Base-by-base conservation (phyloP, 2,329 filamentous ascomycete species). In the Teratosphaeria zuluensis region DNA sequence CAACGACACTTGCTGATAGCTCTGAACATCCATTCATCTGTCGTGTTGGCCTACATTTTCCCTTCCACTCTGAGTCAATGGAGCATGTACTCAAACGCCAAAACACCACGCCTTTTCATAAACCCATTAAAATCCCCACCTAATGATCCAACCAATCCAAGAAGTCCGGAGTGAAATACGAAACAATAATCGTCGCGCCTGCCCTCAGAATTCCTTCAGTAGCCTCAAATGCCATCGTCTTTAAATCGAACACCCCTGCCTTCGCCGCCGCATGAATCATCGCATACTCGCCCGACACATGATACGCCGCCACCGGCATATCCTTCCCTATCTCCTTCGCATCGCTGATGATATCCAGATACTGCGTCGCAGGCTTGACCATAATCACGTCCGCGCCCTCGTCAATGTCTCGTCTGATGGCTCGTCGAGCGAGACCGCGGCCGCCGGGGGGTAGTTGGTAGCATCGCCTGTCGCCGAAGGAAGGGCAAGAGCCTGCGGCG, bases 301-400 rank as follows among this genome's bases (percentile, higher is more conserved):
- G 94, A 74, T 99, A 99, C 24, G 94, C 92, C 1, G 94, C 92
- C 38, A 99, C 82, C 1, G 94, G 94, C 74, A 97, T 81, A 73
- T 97, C 91, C 71, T 86, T 88, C 60, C 90, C 92, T 57, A 97
- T 82, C 57, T 96, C 91, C 79, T 96, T 97, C 56, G 94, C 94
- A 71, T 99, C 94, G 65, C 89, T 90, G 73, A 99, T 97, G 68
- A 99, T 96, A 75, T 99, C 94, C 53, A 99, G 82, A 73, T 96
- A 99, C 74, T 92, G 90, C 68, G 89, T 89, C 9, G 94, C 94
- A 1, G 94, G 94, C 81, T 99, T 99, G 62, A 99, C 94, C 92
- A 99, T 96, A 76, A 99, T 96, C 66, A 96, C 90, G 70, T 99
- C 94, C 21, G 94, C 94, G 30, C 94, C 94, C 76, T 99, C 94